Conservation (phyloP, 176 grass and related monocot genomes). For the Calamus simplicifolius region DNA sequence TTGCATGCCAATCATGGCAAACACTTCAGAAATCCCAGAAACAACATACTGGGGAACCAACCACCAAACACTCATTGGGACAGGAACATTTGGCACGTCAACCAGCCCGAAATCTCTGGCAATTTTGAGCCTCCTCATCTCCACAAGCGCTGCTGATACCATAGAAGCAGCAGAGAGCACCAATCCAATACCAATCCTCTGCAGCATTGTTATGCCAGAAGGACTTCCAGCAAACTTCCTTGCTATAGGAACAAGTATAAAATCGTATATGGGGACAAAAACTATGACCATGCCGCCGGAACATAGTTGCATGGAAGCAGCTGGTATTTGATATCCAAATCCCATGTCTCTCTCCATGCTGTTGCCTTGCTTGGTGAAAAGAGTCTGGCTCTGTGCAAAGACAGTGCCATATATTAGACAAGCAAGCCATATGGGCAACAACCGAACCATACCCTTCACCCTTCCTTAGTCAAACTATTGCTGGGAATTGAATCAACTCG, state of each 20-base stretch:
- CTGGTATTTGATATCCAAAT: constrained; percentile 22
- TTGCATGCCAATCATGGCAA: neutral
- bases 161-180: constrained; percentile 4
- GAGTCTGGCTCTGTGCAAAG: constrained; percentile 16
- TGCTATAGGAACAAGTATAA: constrained; percentile 23
- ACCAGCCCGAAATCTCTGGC: too few relatives aligned
- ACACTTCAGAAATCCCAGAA: constrained; percentile 2
- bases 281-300: constrained; percentile 13
- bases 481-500: neutral
- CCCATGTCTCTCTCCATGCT: constrained; percentile 35
- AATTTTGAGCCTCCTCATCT: constrained; percentile 12
- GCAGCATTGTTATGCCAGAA: constrained; percentile 43
- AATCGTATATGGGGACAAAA: constrained; percentile 41
- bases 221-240: constrained; percentile 16
- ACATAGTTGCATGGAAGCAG: constrained; percentile 20
- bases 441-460: neutral
- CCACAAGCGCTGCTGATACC: constrained; percentile 23
- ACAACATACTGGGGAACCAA: too few relatives aligned
- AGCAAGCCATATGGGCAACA: constrained; percentile 3
- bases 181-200: constrained; percentile 35
- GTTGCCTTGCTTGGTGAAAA: constrained; percentile 41
- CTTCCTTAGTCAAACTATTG: neutral
- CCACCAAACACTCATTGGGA: too few relatives aligned
- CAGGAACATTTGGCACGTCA: too few relatives aligned
- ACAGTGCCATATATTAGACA: constrained; percentile 11